These are phyloP conservation scores for Xylaria sp. DNA, from an alignment of 2,329 filamentous ascomycete species.

Conservation along the genomic window DNA sequence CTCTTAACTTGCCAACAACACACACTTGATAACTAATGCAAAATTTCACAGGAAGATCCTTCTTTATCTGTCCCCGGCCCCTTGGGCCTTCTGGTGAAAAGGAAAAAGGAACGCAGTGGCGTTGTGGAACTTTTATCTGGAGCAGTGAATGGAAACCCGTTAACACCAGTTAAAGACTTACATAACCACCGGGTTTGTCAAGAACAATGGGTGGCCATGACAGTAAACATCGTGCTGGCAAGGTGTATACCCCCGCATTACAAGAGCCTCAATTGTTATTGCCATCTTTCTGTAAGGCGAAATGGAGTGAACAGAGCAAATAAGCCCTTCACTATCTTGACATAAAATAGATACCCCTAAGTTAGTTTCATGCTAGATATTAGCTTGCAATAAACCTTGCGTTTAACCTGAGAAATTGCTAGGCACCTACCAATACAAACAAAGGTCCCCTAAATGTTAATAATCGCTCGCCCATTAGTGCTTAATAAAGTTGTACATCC, in stretches of 20 bases:
- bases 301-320: not conserved
- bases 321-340: not conserved
- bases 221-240: not conserved
- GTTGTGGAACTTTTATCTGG: constrained; percentile 84
- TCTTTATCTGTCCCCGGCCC: constrained; percentile 71
- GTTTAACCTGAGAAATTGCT: not conserved
- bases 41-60: constrained; percentile 56
- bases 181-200: not conserved
- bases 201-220: not conserved
- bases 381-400: not conserved
- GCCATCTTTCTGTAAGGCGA: not conserved
- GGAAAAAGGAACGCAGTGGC: constrained; percentile 83
- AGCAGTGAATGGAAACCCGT: constrained; percentile 60
- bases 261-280: not conserved
- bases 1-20: not conserved
- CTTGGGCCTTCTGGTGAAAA: constrained; percentile 85
- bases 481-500: no score
- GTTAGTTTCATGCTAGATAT: not conserved
- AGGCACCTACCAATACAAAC: not conserved
- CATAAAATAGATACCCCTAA: not conserved
- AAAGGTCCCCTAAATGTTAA: not conserved
- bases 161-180: constrained; percentile 2
- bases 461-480: no score
- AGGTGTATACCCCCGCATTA: not conserved
- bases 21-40: not conserved